Base-by-base conservation (phyloP, 2,329 filamentous ascomycete genomes). In the Nemania serpens region DNA sequence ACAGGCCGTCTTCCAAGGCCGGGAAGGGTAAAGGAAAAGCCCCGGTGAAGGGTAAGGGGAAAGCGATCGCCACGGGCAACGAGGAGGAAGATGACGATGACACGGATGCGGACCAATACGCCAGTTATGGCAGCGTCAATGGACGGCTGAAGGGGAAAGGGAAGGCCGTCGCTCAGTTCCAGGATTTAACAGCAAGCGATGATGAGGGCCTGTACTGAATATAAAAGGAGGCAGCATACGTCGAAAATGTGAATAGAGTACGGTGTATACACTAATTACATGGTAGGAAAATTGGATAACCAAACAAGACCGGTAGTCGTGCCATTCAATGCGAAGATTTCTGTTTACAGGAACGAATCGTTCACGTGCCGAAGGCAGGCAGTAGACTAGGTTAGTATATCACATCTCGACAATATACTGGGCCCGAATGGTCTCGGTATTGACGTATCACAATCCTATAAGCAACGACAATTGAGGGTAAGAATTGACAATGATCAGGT, bases 171-270 rank as follows among this genome's bases (percentile, higher is more conserved):
- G 79, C 79, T 61, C 75, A 76, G 34, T 84, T 86, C 64, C 77
- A 80, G 67, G 78, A 84, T n/a, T 78, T 79, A 18, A 81, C 77
- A n/a, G 82, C 78, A 17, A 83, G 81, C 64, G 84, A 83, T 61
- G 84, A 87, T 53, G 84, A 86, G 49, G 83, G 77, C 10, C 67
- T 87, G 70, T 87, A 87, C 55, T 86, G 76, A 73, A 49, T 2
- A 33, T 42, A 43, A 47, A 29, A 49, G n/a, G 45, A 48, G 15
- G 25, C 33, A 48, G 15, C 15, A 48, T 12, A 5, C 12, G 45
- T 48, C 25, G 15, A 12, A 46, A n/a, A 46, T 46, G 13, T 46
- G 46, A 42, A 34, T 53, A 53, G n/a, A 43, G 29, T 41, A 29
- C 25, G 25, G 25, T 29, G 25, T 29, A 3, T 29, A 29, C 25